Conservation (phyloP, 1,284 basidiomycete species). For the Rhodotorula mucilaginosa region DNA sequence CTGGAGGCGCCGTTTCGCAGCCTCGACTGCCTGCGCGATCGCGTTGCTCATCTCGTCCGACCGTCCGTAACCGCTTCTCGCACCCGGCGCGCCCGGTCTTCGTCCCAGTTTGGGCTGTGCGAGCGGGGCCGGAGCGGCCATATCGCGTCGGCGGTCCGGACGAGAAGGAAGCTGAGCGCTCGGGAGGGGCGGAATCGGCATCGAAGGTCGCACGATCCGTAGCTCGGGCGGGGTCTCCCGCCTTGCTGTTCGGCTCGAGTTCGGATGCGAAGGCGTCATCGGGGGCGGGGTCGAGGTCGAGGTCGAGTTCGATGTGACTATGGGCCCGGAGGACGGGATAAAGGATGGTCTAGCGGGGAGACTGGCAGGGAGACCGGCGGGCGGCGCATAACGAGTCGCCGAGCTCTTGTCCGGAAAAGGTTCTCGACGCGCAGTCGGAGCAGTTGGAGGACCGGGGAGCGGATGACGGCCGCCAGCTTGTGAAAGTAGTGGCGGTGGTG, state of each 20-base stretch:
- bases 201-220: constrained; percentile 1
- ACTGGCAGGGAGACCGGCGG: too few species aligned
- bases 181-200: constrained; percentile 7
- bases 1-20: constrained; percentile 26
- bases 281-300: constrained; percentile 4
- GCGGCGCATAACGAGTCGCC: too few species aligned
- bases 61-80: not conserved
- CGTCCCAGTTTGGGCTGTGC: not conserved
- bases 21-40: constrained; percentile 26
- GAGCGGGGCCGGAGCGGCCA: not conserved
- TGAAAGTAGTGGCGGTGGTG: not conserved
- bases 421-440: too few species aligned
- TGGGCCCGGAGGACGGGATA: too few species aligned
- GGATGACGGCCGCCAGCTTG: not conserved
- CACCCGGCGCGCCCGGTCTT: not conserved
- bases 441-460: constrained; percentile 7
- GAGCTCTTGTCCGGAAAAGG: too few species aligned
- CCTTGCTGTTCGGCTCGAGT: not conserved
- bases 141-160: not conserved
- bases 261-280: not conserved
- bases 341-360: not conserved
- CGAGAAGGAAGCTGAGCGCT: not conserved
- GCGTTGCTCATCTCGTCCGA: constrained; percentile 16
- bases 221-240: constrained; percentile 16
- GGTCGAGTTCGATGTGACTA: not conserved